Evolutionary conservation across 1,284 basidiomycete species (phyloP).

Genomic region (Pseudozyma sp.): DNA sequence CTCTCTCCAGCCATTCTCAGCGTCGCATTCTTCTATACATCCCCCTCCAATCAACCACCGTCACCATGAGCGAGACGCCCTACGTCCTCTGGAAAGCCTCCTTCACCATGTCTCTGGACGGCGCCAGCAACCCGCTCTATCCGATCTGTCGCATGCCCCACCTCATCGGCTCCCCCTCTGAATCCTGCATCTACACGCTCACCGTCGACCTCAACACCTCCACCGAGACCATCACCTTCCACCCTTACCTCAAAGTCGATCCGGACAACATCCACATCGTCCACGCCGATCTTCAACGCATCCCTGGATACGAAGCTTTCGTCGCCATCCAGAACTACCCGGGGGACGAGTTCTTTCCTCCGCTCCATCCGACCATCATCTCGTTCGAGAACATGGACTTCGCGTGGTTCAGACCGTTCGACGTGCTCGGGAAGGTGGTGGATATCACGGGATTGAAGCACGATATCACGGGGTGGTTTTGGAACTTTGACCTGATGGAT

Average conservation of each 20-base stretch:
- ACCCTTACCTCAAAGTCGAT: conserved; percentile 2
- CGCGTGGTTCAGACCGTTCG: neutral
- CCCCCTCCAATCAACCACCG: too few relatives aligned
- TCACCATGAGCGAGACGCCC: neutral
- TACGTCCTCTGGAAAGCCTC: conserved; percentile 8
- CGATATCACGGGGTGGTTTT: neutral
- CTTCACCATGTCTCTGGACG: conserved; percentile 9
- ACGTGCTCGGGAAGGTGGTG: conserved; percentile 4
- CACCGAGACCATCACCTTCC: conserved; percentile 1
- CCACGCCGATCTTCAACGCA: neutral
- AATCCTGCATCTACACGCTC: conserved; percentile 3
- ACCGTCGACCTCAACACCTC: neutral
- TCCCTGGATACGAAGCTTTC: neutral
- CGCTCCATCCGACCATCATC: neutral
- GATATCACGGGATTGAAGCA: neutral
- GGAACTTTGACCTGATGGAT: conserved; percentile 5
- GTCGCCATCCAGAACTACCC: conserved; percentile 1
- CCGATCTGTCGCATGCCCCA: conserved; percentile 1
- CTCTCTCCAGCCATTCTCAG: too few relatives aligned
- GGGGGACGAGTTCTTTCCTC: neutral
- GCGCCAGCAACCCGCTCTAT: conserved; percentile 1
- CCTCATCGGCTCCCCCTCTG: neutral
- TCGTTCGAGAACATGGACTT: neutral
- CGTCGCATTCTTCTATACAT: too few relatives aligned
- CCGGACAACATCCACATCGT: neutral